Conservation (phyloP, 768 basidiomycete genomes). For the Clitopilus passeckerianus region DNA sequence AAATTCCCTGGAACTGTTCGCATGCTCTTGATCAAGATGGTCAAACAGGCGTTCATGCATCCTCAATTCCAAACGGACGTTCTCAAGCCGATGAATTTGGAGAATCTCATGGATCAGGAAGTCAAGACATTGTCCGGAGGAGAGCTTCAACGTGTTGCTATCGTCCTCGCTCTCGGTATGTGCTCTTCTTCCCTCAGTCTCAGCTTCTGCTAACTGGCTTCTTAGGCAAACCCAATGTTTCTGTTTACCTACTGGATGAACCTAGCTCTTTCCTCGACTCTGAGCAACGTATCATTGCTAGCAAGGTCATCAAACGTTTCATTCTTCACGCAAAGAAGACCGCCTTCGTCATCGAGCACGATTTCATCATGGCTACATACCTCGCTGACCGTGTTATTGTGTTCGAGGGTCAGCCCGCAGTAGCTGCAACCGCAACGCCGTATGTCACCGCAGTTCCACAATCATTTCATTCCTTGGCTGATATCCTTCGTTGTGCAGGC, state of each 20-base stretch:
- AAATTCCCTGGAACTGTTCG: conserved; percentile 97
- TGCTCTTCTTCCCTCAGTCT: not conserved
- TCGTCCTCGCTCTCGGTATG: conserved; percentile 84
- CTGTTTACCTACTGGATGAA: conserved; percentile 95
- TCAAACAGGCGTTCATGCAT: conserved; percentile 96
- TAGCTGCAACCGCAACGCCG: conserved; percentile 88
- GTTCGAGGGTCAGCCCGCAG: conserved; percentile 82
- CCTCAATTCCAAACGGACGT: conserved; percentile 99
- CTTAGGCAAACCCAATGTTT: conserved; percentile 67
- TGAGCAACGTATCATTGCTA: conserved; percentile 97
- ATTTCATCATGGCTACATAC: conserved; percentile 99
- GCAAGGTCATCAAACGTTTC: conserved; percentile 98
- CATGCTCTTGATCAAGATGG: conserved; percentile 89
- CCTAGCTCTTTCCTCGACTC: conserved; percentile 96
- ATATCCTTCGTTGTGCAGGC: conserved; percentile 38
- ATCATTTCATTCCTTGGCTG: not conserved
- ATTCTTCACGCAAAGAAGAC: conserved; percentile 97
- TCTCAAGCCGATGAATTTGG: conserved; percentile 94
- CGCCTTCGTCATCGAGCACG: conserved; percentile 99
- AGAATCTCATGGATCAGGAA: conserved; percentile 94
- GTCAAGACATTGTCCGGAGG: conserved; percentile 98
- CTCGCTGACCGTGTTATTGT: conserved; percentile 97
- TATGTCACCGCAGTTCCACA: conserved; percentile 32
- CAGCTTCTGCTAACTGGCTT: not conserved
- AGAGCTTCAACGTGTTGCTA: conserved; percentile 96